Conservation (phyloP, 352 stramenopile species). For the Saprolegnia parasitica region DNA sequence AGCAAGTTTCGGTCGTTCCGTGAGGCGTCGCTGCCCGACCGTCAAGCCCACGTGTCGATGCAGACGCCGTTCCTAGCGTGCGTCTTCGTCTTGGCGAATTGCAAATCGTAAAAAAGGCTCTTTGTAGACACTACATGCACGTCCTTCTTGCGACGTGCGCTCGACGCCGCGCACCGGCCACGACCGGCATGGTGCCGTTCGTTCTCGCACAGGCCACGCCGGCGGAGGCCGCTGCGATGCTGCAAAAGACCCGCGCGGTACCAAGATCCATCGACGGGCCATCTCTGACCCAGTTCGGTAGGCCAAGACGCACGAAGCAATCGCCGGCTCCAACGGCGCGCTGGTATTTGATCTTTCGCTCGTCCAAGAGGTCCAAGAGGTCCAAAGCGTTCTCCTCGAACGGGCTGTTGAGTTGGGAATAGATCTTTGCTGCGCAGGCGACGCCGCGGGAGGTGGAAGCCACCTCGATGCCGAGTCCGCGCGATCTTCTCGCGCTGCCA, state of each 20-base stretch:
- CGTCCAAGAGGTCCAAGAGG: slow-evolving; percentile 6
- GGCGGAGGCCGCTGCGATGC: background rate
- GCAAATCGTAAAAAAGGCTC: too few relatives aligned
- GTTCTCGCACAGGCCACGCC: background rate
- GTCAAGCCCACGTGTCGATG: slow-evolving; percentile 21
- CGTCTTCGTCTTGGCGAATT: too few relatives aligned
- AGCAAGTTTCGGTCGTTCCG: slow-evolving; percentile 24
- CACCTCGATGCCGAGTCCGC: background rate
- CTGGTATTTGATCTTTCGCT: slow-evolving; percentile 10
- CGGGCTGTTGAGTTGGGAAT: background rate
- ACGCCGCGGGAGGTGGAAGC: background rate
- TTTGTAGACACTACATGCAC: slow-evolving; percentile 17
- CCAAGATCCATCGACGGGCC: too few relatives aligned
- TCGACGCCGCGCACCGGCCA: slow-evolving; percentile 1
- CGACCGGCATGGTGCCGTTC: slow-evolving; percentile 22
- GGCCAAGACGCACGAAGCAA: slow-evolving; percentile 10
- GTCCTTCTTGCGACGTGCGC: slow-evolving; percentile 14
- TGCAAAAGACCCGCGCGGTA: background rate
- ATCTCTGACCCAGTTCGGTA: too few relatives aligned
- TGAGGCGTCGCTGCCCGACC: slow-evolving; percentile 11
- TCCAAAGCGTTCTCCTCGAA: background rate
- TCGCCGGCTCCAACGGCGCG: slow-evolving; percentile 1
- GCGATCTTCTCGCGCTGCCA: background rate
- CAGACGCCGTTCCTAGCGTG: slow-evolving; percentile 13
- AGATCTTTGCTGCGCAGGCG: background rate